These are phyloP conservation scores for Rosa persica DNA, from an alignment of 306 rosid genomes.

Conservation along the genomic window DNA sequence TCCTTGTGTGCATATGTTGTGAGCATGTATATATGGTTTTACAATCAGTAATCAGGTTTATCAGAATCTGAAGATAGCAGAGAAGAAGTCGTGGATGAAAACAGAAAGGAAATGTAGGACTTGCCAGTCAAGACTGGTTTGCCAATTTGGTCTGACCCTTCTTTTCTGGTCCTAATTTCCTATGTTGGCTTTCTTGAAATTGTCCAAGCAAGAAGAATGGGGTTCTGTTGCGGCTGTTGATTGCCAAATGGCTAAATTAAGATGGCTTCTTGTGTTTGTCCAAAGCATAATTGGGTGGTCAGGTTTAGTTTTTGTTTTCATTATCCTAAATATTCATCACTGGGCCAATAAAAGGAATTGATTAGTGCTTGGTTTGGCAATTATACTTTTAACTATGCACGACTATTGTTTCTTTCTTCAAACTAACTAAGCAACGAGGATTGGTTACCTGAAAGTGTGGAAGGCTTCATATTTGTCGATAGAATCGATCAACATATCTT, in stretches of 20 bases:
- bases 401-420: not conserved
- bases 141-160: not conserved
- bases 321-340: not conserved
- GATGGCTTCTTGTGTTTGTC: not conserved
- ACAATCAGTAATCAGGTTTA: not conserved
- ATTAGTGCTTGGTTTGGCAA: too few species aligned
- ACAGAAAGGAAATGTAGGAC: not conserved
- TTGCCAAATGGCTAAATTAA: not conserved
- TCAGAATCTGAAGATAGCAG: not conserved
- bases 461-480: not conserved
- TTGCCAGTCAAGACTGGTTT: conserved; percentile 1
- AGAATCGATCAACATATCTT: not conserved
- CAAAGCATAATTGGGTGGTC: not conserved
- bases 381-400: not conserved
- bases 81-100: not conserved
- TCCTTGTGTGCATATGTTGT: too few species aligned
- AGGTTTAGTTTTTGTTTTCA: not conserved
- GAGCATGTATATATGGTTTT: too few species aligned
- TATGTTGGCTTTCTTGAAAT: not conserved
- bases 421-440: not conserved
- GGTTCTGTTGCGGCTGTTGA: not conserved
- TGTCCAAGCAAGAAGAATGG: not conserved
- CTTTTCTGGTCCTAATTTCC: not conserved
- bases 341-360: too few species aligned
- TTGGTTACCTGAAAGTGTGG: not conserved